Evolutionary conservation across 2,329 filamentous ascomycete species (phyloP).

Genomic region (Leptodontidium sp.): DNA sequence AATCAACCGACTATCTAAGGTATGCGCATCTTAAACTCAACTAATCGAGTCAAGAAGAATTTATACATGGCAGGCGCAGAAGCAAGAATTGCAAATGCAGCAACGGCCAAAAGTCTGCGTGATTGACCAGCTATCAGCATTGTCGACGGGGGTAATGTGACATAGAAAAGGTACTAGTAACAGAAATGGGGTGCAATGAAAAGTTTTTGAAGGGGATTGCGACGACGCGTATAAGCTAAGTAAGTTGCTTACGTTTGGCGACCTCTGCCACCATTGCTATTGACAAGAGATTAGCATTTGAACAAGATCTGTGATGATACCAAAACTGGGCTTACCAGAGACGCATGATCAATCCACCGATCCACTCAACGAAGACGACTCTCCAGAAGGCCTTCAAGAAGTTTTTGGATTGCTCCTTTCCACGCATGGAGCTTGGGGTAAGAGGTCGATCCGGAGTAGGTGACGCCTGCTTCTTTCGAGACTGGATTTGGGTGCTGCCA

Average conservation of each 20-base stretch:
- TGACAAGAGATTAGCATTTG: background rate
- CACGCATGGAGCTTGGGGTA: constrained; percentile 43
- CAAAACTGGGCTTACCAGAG: constrained; percentile 30
- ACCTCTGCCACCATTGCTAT: constrained; percentile 37
- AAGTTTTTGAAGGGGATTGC: constrained; percentile 3
- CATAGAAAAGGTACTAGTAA: constrained; percentile 21
- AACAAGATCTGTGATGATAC: background rate
- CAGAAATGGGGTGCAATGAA: constrained; percentile 11
- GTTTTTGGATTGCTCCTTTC: constrained; percentile 40
- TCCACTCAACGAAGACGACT: constrained; percentile 48
- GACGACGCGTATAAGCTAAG: constrained; percentile 22
- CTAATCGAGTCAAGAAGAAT: constrained; percentile 24
- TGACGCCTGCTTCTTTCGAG: constrained; percentile 36
- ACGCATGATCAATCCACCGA: constrained; percentile 45
- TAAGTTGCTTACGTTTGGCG: constrained; percentile 42
- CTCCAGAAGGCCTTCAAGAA: constrained; percentile 46
- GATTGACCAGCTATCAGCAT: constrained; percentile 39
- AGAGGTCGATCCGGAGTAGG: constrained; percentile 38
- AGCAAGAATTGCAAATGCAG: constrained; percentile 37
- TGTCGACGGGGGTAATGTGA: constrained; percentile 18
- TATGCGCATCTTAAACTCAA: constrained; percentile 2
- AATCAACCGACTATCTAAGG: constrained; percentile 16
- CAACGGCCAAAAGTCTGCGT: constrained; percentile 41
- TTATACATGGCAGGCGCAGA: constrained; percentile 41
- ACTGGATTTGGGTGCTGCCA: constrained; percentile 33